Evolutionary conservation across 805 yeast species (phyloP), one percentile per base, ranked within the genome.

Genomic region (Schizosaccharomyces osmophilus): DNA sequence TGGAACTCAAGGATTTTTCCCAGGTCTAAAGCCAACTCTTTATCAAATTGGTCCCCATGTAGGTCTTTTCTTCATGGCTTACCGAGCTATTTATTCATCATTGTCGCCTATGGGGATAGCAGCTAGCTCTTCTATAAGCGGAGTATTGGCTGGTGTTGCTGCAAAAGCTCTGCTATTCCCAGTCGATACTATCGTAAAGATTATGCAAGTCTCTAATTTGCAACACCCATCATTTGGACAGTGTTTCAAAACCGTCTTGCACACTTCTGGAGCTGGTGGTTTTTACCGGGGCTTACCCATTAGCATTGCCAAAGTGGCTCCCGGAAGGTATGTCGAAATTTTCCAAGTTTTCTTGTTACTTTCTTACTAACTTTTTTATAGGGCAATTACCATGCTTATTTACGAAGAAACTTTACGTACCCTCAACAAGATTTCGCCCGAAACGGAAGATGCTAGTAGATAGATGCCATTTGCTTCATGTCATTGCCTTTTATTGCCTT

Each of bases 151-250:
- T 0, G 97, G 97, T 0, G 74, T 81, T 0, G 65, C 80, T 2
- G 79, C 95, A 13, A 93, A 93, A 69, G 78, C 82, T 0, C 65
- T 81, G 0, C 82, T 87, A 0, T 93, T 87, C 70, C 98, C 98
- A 0, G 69, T 93, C 55, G 98, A 93, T 69, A 80, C 95, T 0
- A 69, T 89, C 1, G 75, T 96, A 26, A 82, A 87, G 67, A 74
- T 95, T 48, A 71, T 84, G 55, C 97, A 90, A 69, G 80, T 29
- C 5, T 29, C n/a, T 29, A 22, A 6, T 17, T 8, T 17, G 89
- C 22, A 11, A 32, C 5, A 19, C 13, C n/a, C 19, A 1, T 55
- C 26, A 15, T 59, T 26, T 17, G 8, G 4, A 15, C 36, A 51
- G 6, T 51, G 57, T 15, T 29, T 51, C 36, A 22, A 17, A 5